phyloP scores from a whole-genome alignment of 2,329 filamentous ascomycete species.

The Chaetomium globosum region DNA sequence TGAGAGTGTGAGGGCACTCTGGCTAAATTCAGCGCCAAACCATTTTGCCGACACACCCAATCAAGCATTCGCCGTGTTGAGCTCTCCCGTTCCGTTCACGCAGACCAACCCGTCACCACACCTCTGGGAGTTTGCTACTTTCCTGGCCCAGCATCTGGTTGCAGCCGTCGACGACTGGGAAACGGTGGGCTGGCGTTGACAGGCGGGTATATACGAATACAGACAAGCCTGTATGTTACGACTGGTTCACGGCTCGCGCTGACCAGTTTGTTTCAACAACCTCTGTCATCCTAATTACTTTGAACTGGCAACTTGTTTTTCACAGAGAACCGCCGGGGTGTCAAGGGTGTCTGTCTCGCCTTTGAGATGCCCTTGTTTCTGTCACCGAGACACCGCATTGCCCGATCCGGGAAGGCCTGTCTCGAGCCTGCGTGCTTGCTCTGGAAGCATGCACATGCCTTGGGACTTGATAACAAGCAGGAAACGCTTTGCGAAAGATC shows the following conservation, averaged over 20 bases:
- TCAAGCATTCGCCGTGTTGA: conserved; percentile 21
- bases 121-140: conserved; percentile 28
- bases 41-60: conserved; percentile 38
- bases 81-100: conserved; percentile 28
- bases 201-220: background rate
- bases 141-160: conserved; percentile 2
- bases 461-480: background rate
- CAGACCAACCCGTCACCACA: conserved; percentile 28
- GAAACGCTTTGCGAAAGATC: background rate
- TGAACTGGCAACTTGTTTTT: background rate
- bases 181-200: conserved; percentile 10
- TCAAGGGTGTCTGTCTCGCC: background rate
- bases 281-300: no score
- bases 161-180: conserved; percentile 1
- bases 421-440: conserved; percentile 1
- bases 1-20: conserved; percentile 35
- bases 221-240: background rate
- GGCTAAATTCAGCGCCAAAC: conserved; percentile 37
- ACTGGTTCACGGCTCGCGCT: background rate
- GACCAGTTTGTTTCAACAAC: background rate
- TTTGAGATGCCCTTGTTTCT: background rate
- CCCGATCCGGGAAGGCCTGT: conserved; percentile 23
- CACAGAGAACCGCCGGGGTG: background rate
- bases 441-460: background rate
- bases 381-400: background rate